Evolutionary conservation across 129 eudicot genomes (phyloP), one percentile per base, ranked within the genome.

Genomic region (Mikania micrantha): DNA sequence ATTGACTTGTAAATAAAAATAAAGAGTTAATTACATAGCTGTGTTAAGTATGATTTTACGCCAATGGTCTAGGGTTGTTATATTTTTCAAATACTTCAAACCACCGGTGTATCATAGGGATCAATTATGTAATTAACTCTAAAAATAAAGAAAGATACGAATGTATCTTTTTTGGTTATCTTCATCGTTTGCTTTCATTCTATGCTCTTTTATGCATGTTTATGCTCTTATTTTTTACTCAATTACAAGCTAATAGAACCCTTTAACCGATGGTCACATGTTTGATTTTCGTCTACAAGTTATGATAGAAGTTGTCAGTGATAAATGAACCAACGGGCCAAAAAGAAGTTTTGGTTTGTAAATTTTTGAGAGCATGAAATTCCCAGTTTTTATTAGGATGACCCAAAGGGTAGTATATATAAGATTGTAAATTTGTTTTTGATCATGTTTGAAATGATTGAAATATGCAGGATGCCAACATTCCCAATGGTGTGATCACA

Each of bases 401-500:
- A 4, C 16, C 17, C 21, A 17, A 48, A 48, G 54, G 11, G 24
- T 48, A 19, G n/a, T n/a, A n/a, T 16, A 2, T 48, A 12, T 48
- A 19, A 48, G 25, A 48, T 48, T n/a, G n/a, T n/a, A n/a, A 10
- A 48, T 48, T 48, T 52, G 32, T 52, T 52, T 22, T 31, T 54
- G 31, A 38, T 27, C 5, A 12, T 15, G 16, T 27, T 64, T 42
- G 8, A 45, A 44, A 16, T 0, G 25, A 24, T 52, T 64, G 27
- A 31, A 11, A 13, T 45, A n/a, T 76, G 75, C 85, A 85, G 88
- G 82, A 80, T 54, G 72, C 67, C 59, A 44, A 75, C 48, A 75
- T 81, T 78, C 84, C 84, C 34, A 74, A 45, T 59, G 27, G 72
- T 29, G 64, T 76, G 0, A 83, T 86, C 52, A 80, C 82, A 20